phyloP scores from a whole-genome alignment of 2,329 filamentous ascomycete species.

The Talaromyces sp. region DNA sequence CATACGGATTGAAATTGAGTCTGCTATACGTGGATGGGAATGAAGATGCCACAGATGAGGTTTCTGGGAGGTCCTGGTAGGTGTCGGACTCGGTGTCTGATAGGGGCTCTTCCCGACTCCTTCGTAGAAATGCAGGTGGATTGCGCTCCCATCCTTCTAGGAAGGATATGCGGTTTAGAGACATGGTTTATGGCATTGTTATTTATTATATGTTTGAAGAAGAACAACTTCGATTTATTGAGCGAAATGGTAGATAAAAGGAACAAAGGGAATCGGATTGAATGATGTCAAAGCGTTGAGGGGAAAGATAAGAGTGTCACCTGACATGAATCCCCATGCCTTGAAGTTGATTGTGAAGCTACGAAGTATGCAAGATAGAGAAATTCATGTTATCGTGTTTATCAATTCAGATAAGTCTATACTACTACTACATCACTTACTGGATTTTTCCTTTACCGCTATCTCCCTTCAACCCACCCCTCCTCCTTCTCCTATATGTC shows the following conservation, averaged over 20 bases:
- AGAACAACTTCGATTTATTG: background rate
- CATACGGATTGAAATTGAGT: conserved; percentile 48
- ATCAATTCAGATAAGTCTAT: too few relatives aligned
- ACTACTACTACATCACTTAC: background rate
- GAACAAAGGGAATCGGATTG: too few relatives aligned
- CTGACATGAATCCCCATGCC: too few relatives aligned
- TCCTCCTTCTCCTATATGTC: too few relatives aligned
- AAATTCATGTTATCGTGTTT: too few relatives aligned
- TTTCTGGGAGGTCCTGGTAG: conserved; percentile 36
- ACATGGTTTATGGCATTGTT: conserved; percentile 34
- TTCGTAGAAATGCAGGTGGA: conserved; percentile 30
- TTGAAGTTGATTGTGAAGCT: too few relatives aligned
- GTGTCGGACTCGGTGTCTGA: conserved; percentile 29
- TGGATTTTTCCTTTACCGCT: too few relatives aligned
- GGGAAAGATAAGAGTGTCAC: too few relatives aligned
- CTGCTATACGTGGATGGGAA: conserved; percentile 40
- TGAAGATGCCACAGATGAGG: conserved; percentile 33
- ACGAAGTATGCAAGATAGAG: too few relatives aligned
- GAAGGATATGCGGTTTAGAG: conserved; percentile 46
- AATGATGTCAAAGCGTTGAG: too few relatives aligned
- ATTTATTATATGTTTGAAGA: background rate
- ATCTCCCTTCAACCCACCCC: too few relatives aligned
- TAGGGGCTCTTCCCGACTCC: conserved; percentile 14
- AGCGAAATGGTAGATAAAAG: too few relatives aligned
- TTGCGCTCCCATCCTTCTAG: conserved; percentile 48